phyloP scores from a whole-genome alignment of 495 filamentous ascomycete species.

The Penicillium cataractarum region DNA sequence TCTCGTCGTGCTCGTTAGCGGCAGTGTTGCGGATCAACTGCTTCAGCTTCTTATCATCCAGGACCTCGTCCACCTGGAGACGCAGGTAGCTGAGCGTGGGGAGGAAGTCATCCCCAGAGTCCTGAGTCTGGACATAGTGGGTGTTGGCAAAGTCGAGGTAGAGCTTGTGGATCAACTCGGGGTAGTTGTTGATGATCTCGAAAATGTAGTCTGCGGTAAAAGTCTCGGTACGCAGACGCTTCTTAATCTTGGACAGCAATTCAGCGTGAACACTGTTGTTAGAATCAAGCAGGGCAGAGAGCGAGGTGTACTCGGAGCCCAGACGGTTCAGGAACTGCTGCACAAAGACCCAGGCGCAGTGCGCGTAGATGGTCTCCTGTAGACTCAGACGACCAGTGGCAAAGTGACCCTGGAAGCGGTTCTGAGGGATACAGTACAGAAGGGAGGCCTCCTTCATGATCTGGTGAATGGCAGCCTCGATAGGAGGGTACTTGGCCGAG shows the following conservation, averaged over 20 bases:
- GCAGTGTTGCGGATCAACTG: constrained; percentile 80
- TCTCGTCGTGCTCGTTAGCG: constrained; percentile 92
- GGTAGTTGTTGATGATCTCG: constrained; percentile 93
- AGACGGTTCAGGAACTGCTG: constrained; percentile 97
- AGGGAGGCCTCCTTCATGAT: constrained; percentile 98
- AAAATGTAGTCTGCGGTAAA: constrained; percentile 98
- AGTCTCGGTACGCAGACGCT: constrained; percentile 90
- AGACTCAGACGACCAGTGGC: constrained; percentile 85
- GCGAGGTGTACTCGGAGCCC: constrained; percentile 86
- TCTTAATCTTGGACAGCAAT: constrained; percentile 93
- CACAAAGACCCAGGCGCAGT: constrained; percentile 96
- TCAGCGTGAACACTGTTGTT: constrained; percentile 85
- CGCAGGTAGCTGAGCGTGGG: constrained; percentile 80
- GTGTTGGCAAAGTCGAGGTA: constrained; percentile 91
- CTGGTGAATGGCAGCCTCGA: constrained; percentile 95
- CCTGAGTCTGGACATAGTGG: constrained; percentile 84
- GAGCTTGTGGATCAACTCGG: constrained; percentile 81
- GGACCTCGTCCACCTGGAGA: constrained; percentile 70
- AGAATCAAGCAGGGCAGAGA: constrained; percentile 77
- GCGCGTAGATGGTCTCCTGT: constrained; percentile 95
- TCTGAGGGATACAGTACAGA: constrained; percentile 96
- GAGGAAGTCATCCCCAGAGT: constrained; percentile 73
- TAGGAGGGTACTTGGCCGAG: constrained; percentile 66
- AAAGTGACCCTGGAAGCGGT: constrained; percentile 89
- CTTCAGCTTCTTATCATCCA: constrained; percentile 78